Conservation (phyloP, 352 stramenopile genomes). For the Phytopythium chamaehyphon region DNA sequence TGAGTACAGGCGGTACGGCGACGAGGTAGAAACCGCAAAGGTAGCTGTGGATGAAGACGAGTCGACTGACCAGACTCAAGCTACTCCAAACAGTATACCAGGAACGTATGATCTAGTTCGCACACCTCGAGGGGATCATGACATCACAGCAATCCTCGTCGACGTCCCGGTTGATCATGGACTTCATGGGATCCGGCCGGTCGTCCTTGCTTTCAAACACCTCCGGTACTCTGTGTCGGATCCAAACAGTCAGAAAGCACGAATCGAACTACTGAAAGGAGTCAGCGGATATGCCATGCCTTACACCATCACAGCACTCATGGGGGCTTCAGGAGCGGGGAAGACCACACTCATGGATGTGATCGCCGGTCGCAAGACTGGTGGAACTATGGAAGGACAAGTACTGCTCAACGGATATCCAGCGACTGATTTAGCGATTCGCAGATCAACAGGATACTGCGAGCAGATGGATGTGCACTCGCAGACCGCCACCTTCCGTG, state of each 20-base stretch:
- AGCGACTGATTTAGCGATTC: slow-evolving; percentile 37
- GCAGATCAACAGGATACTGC: slow-evolving; percentile 42
- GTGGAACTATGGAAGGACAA: slow-evolving; percentile 26
- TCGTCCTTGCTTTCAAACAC: slow-evolving; percentile 37
- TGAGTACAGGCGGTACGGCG: slow-evolving; percentile 24
- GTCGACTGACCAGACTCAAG: slow-evolving; percentile 2
- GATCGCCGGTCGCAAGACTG: slow-evolving; percentile 29
- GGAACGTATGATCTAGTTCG: slow-evolving; percentile 17
- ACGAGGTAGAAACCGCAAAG: slow-evolving; percentile 8
- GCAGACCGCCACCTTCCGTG: slow-evolving; percentile 74
- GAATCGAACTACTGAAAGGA: slow-evolving; percentile 76
- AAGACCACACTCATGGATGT: slow-evolving; percentile 38
- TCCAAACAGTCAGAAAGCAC: slow-evolving; percentile 23
- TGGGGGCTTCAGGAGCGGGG: slow-evolving; percentile 48
- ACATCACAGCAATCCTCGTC: not conserved
- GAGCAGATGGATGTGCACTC: slow-evolving; percentile 45
- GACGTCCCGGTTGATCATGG: slow-evolving; percentile 20
- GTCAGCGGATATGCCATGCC: slow-evolving; percentile 50
- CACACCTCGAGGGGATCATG: slow-evolving; percentile 10
- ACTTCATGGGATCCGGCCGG: slow-evolving; percentile 22
- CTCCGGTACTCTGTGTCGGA: slow-evolving; percentile 34
- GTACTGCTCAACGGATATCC: slow-evolving; percentile 52
- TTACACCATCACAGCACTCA: slow-evolving; percentile 52
- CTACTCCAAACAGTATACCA: not conserved
- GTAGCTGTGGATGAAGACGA: slow-evolving; percentile 11